Conservation (phyloP, 1,284 basidiomycete genomes). For the Termitomyces sp. region DNA sequence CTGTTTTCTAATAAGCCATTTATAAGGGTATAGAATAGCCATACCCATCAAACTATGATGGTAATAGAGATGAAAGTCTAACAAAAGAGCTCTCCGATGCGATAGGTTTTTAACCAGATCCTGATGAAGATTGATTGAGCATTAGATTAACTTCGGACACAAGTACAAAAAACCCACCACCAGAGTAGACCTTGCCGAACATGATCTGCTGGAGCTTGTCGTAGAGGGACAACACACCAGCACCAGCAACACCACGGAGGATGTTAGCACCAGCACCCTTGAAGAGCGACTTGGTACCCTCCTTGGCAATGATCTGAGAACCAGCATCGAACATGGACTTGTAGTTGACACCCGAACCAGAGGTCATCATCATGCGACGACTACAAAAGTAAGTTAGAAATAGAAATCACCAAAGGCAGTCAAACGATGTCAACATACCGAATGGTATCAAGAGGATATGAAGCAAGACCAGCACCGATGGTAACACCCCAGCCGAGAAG, state of each 20-base stretch:
- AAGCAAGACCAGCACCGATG: constrained; percentile 92
- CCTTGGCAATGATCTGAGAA: constrained; percentile 83
- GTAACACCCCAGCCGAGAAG: constrained; percentile 92
- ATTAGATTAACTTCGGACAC: too few species aligned
- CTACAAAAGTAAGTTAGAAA: constrained; percentile 35
- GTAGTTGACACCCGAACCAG: constrained; percentile 81
- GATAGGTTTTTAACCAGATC: constrained; percentile 39
- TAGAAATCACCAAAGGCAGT: neutral
- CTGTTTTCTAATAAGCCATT: constrained; percentile 22
- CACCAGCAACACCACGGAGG: constrained; percentile 96
- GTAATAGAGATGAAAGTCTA: constrained; percentile 32
- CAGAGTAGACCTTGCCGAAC: constrained; percentile 96
- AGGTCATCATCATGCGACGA: constrained; percentile 97
- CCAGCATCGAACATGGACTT: constrained; percentile 89
- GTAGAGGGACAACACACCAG: constrained; percentile 93
- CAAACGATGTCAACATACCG: constrained; percentile 45
- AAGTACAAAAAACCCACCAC: constrained; percentile 37
- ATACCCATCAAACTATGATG: constrained; percentile 30
- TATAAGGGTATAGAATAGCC: constrained; percentile 36
- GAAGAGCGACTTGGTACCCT: constrained; percentile 87
- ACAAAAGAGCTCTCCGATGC: constrained; percentile 25
- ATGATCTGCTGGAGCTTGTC: constrained; percentile 89
- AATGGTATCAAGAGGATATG: constrained; percentile 93
- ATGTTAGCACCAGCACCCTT: constrained; percentile 98
- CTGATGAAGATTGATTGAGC: constrained; percentile 15